Evolutionary conservation across 768 basidiomycete species (phyloP).

Genomic region (Termitomyces sp.): DNA sequence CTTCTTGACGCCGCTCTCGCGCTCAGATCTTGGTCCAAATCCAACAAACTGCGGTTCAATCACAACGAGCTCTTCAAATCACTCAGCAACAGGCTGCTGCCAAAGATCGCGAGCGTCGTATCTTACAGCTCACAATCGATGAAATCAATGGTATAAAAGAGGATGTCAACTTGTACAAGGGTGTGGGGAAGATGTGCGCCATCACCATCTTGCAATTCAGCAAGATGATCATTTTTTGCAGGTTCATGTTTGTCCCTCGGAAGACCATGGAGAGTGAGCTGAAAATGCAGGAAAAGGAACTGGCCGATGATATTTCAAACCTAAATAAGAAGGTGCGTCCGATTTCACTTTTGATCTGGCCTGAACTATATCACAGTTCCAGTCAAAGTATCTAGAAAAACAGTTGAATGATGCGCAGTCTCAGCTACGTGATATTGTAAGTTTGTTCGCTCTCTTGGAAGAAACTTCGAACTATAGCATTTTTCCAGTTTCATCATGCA

Average conservation of each 20-base stretch:
- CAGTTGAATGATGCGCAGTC: constrained; percentile 87
- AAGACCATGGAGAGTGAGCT: constrained; percentile 73
- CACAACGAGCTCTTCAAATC: constrained; percentile 71
- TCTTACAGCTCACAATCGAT: constrained; percentile 82
- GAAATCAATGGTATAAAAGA: constrained; percentile 70
- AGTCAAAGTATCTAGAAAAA: constrained; percentile 92
- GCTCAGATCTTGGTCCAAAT: constrained; percentile 86
- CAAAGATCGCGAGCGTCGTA: constrained; percentile 87
- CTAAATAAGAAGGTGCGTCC: constrained; percentile 76
- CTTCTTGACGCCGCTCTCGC: constrained; percentile 16
- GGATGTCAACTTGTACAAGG: constrained; percentile 83
- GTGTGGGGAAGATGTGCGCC: constrained; percentile 90
- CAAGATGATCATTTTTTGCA: constrained; percentile 21
- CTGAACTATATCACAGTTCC: not conserved
- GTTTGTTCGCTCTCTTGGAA: constrained; percentile 17
- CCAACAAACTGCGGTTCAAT: constrained; percentile 84
- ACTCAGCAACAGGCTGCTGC: constrained; percentile 68
- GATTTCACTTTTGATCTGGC: not conserved
- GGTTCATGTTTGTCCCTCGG: constrained; percentile 89
- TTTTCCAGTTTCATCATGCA: constrained; percentile 50
- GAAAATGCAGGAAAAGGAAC: constrained; percentile 71
- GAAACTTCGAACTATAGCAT: not conserved
- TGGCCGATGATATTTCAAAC: constrained; percentile 77
- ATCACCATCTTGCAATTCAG: not conserved
- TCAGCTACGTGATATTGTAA: constrained; percentile 80